These are phyloP conservation scores for Theobroma grandiflorum DNA, from an alignment of 441 rosid genomes.

Conservation along the genomic window DNA sequence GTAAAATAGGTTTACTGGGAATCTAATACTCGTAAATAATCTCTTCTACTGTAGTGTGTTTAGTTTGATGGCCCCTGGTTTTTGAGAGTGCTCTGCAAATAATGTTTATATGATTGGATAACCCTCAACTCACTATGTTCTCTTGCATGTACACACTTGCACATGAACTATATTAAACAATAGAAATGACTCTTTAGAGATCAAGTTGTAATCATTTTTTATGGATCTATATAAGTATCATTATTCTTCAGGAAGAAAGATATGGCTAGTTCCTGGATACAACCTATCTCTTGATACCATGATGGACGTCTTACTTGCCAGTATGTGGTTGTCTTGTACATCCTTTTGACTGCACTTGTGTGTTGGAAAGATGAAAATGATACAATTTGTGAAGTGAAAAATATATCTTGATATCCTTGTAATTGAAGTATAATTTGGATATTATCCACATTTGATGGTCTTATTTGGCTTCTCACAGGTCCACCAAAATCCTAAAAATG, in stretches of 20 bases:
- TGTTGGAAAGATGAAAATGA: background rate
- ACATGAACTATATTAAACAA: background rate
- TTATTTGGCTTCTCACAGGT: background rate
- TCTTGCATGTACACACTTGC: background rate
- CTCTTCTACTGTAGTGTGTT: background rate
- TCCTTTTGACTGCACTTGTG: background rate
- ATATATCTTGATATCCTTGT: background rate
- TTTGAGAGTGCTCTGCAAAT: background rate
- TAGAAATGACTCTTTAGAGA: background rate
- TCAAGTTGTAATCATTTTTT: background rate
- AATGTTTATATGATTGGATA: background rate
- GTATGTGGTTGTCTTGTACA: background rate
- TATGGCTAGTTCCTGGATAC: background rate
- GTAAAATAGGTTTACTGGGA: background rate
- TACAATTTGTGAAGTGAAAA: background rate
- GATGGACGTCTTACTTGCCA: background rate
- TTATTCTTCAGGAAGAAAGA: background rate
- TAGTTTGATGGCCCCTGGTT: background rate
- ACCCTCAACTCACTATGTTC: background rate
- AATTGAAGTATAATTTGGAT: background rate
- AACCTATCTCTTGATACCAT: background rate
- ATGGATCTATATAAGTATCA: background rate
- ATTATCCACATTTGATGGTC: background rate
- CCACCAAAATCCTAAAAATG: constrained; percentile 1
- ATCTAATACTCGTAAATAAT: background rate